A percentile compares a stretch with the other conserved stretches of the same genome.
phyloP scores from a whole-genome alignment of 192 early-diverging fungal species.

The Rhizophagus clarus region DNA sequence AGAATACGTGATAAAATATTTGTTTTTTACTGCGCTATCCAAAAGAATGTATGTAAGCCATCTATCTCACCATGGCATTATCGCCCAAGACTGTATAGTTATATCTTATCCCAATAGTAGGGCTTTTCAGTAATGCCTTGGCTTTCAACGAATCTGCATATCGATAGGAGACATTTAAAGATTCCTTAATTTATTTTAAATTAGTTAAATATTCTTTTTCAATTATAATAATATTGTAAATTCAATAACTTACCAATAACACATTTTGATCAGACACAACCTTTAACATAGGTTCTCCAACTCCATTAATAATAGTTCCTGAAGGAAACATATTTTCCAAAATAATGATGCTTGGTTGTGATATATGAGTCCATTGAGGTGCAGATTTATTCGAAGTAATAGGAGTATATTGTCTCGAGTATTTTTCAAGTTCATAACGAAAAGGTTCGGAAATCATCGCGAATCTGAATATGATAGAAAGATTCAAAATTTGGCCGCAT shows the following conservation, averaged over 20 bases:
- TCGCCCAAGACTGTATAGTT: background rate
- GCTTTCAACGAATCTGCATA: background rate
- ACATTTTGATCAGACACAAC: background rate
- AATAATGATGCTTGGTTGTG: background rate
- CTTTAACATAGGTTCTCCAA: background rate
- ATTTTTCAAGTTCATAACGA: slow-evolving; percentile 4
- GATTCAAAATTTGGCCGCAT: too few relatives aligned
- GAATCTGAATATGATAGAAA: too few relatives aligned
- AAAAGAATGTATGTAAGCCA: background rate
- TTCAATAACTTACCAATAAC: background rate
- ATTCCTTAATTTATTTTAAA: background rate
- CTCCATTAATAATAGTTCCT: background rate
- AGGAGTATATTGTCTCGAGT: background rate
- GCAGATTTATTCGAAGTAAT: background rate
- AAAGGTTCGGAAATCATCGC: background rate
- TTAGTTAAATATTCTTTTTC: background rate
- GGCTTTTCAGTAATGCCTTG: background rate
- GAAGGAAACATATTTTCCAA: background rate
- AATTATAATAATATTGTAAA: background rate
- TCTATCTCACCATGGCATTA: background rate
- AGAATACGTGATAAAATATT: background rate
- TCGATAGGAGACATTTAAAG: slow-evolving; percentile 3
- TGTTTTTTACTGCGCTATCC: background rate
- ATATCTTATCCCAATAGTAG: slow-evolving; percentile 16
- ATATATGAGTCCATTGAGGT: background rate